Evolutionary conservation across 371 early-diverging fungal genomes (phyloP).

Genomic region (Apophysomyces sp.): DNA sequence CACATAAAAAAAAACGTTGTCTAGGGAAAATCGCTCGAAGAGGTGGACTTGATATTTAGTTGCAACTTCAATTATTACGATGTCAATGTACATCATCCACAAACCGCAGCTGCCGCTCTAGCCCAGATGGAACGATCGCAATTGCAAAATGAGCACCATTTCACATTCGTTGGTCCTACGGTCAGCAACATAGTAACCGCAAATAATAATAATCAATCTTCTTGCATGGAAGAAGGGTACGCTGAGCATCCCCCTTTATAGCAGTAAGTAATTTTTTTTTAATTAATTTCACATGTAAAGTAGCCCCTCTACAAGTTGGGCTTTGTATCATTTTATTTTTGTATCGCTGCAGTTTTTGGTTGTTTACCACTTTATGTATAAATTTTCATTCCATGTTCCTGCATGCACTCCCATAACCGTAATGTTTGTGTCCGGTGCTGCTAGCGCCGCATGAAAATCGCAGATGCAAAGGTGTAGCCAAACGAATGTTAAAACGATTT

Average conservation of each 20-base stretch:
- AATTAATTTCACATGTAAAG: too few species aligned
- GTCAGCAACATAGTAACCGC: neutral
- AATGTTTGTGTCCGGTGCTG: too few species aligned
- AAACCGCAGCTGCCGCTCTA: conserved; percentile 50
- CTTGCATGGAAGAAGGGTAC: neutral
- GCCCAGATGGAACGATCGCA: conserved; percentile 26
- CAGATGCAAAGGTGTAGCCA: too few species aligned
- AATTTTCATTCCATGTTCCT: too few species aligned
- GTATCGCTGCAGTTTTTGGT: too few species aligned
- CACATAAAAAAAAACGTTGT: neutral
- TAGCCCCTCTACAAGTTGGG: too few species aligned
- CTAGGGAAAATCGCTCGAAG: conserved; percentile 52
- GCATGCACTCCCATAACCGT: too few species aligned
- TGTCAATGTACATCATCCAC: conserved; percentile 45
- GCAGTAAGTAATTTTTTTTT: neutral
- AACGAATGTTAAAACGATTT: too few species aligned
- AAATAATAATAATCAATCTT: neutral
- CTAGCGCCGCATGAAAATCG: too few species aligned
- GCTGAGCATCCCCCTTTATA: neutral
- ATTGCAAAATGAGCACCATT: conserved; percentile 10
- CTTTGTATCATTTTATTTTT: too few species aligned
- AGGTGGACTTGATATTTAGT: conserved; percentile 48
- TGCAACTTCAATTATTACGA: conserved; percentile 43
- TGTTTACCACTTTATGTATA: too few species aligned
- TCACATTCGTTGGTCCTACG: neutral